A percentile compares a stretch with the other conserved stretches of the same genome.
Evolutionary conservation across 1,284 basidiomycete genomes (phyloP).

Genomic region (Earliella scabrosa): DNA sequence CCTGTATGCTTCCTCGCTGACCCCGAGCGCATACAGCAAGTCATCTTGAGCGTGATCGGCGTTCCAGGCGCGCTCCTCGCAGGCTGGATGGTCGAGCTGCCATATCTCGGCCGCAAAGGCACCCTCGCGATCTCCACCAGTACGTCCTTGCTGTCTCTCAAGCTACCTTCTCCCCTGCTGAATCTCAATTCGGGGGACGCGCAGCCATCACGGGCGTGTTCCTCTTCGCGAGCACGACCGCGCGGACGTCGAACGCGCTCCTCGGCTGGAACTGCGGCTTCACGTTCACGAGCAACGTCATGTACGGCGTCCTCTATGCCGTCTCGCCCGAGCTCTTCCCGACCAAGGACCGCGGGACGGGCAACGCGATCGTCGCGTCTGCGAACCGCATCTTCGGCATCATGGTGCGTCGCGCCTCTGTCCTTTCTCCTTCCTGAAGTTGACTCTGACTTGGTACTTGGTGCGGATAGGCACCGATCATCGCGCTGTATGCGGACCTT

Average conservation of each 20-base stretch:
- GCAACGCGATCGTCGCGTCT: constrained; percentile 66
- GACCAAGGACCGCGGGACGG: constrained; percentile 72
- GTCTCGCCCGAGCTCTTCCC: constrained; percentile 73
- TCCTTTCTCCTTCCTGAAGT: not conserved
- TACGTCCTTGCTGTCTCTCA: constrained; percentile 26
- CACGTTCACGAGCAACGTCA: constrained; percentile 64
- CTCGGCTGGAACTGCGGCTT: constrained; percentile 79
- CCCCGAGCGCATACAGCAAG: constrained; percentile 47
- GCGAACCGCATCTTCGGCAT: constrained; percentile 69
- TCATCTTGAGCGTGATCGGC: constrained; percentile 70
- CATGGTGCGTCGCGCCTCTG: constrained; percentile 43
- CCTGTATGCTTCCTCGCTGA: no score
- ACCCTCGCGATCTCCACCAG: constrained; percentile 66
- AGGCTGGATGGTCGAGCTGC: constrained; percentile 64
- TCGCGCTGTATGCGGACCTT: constrained; percentile 65
- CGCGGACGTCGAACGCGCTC: constrained; percentile 62
- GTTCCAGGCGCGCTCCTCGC: constrained; percentile 67
- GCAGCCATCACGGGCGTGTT: constrained; percentile 69
- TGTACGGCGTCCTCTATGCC: constrained; percentile 78
- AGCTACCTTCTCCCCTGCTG: not conserved
- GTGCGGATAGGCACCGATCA: constrained; percentile 59
- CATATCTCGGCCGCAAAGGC: constrained; percentile 62
- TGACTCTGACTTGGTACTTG: not conserved
- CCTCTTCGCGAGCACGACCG: constrained; percentile 70
- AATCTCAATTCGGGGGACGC: not conserved